A percentile compares a stretch with the other conserved stretches of the same genome.
phyloP scores from a whole-genome alignment of 2,329 filamentous ascomycete species.

The Colletotrichum camelliae region DNA sequence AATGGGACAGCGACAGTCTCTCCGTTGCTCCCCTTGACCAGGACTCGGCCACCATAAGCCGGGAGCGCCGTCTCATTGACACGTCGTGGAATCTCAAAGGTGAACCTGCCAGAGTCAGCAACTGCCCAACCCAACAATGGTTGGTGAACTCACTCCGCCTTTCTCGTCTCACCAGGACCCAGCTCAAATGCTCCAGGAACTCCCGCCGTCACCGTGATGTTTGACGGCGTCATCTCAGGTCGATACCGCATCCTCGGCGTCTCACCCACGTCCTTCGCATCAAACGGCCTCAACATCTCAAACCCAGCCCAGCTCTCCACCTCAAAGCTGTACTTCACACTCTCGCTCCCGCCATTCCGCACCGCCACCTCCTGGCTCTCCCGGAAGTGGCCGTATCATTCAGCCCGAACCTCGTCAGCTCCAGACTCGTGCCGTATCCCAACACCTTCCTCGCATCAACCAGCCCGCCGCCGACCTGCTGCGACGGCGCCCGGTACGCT shows the following conservation, averaged over 20 bases:
- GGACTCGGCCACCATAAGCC: slow-evolving; percentile 37
- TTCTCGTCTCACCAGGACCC: background rate
- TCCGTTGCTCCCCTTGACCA: slow-evolving; percentile 33
- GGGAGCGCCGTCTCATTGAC: slow-evolving; percentile 34
- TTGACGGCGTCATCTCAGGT: slow-evolving; percentile 22
- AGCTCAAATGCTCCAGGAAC: slow-evolving; percentile 22
- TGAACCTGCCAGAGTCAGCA: background rate
- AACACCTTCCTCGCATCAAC: slow-evolving; percentile 43
- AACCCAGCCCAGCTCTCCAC: slow-evolving; percentile 17
- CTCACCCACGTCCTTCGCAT: background rate
- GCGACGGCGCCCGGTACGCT: slow-evolving; percentile 33
- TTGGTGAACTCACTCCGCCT: background rate
- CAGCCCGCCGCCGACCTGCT: slow-evolving; percentile 44
- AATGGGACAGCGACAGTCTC: slow-evolving; percentile 37
- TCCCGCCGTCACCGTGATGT: slow-evolving; percentile 11
- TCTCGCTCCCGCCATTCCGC: background rate
- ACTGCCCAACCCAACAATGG: accelerated
- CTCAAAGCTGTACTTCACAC: slow-evolving; percentile 7
- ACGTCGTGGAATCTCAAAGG: slow-evolving; percentile 29
- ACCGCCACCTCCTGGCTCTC: slow-evolving; percentile 5
- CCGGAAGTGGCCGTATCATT: slow-evolving; percentile 45
- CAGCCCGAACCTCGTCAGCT: slow-evolving; percentile 39
- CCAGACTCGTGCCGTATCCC: slow-evolving; percentile 35
- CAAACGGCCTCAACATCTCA: slow-evolving; percentile 26
- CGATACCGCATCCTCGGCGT: slow-evolving; percentile 22